A percentile compares a stretch with the other conserved stretches of the same genome.
Evolutionary conservation across 2,329 filamentous ascomycete genomes (phyloP).

Genomic region (Exserohilum turcica): DNA sequence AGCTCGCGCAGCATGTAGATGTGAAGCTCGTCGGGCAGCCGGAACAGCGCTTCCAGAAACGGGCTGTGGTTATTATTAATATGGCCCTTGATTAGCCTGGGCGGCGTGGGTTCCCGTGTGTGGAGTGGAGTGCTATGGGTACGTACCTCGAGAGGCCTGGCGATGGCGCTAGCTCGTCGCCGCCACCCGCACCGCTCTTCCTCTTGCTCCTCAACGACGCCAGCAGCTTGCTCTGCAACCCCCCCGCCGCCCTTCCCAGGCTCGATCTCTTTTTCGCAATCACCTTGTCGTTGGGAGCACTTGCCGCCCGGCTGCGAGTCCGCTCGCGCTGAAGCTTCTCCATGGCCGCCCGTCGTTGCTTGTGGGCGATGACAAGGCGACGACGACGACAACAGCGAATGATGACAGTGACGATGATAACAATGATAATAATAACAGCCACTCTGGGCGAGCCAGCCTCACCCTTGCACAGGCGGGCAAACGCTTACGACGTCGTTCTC

Average conservation of each 20-base stretch:
- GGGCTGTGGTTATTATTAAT: constrained; percentile 25
- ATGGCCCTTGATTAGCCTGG: constrained; percentile 9
- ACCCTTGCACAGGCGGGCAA: constrained; percentile 6
- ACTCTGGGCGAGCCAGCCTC: constrained; percentile 6
- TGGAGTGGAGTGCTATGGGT: neutral
- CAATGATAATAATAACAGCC: too few species aligned
- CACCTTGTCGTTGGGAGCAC: constrained; percentile 19
- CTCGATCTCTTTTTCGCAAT: constrained; percentile 39
- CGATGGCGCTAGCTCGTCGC: constrained; percentile 21
- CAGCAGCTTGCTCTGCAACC: constrained; percentile 38
- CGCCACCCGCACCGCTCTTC: constrained; percentile 23
- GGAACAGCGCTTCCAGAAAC: constrained; percentile 40
- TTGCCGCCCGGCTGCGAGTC: constrained; percentile 19
- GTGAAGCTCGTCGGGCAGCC: constrained; percentile 43
- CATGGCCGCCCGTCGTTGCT: constrained; percentile 15
- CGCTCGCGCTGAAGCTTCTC: constrained; percentile 35
- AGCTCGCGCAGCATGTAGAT: constrained; percentile 43
- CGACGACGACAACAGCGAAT: neutral
- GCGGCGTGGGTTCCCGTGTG: neutral
- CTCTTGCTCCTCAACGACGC: constrained; percentile 40
- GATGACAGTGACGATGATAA: neutral
- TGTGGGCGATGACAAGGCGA: neutral
- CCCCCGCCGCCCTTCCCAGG: constrained; percentile 40
- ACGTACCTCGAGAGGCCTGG: constrained; percentile 33
- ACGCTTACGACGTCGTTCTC: constrained; percentile 16